Evolutionary conservation across 306 rosid species (phyloP), one percentile per base, ranked within the genome.

Genomic region (Leucaena leucocephala): DNA sequence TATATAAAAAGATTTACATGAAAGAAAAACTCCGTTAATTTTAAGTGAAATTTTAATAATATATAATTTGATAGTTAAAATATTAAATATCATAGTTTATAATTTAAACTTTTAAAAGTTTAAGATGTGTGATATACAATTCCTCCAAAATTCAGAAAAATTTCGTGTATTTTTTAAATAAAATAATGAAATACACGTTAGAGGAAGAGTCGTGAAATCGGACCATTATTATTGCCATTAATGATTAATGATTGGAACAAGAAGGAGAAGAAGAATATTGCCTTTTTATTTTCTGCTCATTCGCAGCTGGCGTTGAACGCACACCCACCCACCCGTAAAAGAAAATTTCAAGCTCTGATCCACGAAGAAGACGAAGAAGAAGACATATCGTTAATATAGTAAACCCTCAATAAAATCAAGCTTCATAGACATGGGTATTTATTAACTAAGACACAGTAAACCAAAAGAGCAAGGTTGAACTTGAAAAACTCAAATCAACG

Each of bases 381-480:
- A 27, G 27, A 27, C 27, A 27, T 27, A 27, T 27, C 1, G 0
- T 27, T 27, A 27, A 4, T 15, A 49, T 49, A 49, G n/a, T 13
- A 49, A 27, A 15, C 7, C 19, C 64, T 36, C 9, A 10, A 7
- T 10, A 22, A 59, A 38, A 68, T n/a, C n/a, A 68, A 43, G 72
- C 8, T 43, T 10, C 46, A 3, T 68, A 67, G 12, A 42, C 36
- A 68, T 42, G 21, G 35, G 21, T 19, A n/a, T 68, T 68, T n/a
- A 42, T 5, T 11, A 13, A 40, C 42, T 5, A 63, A 71, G 57
- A 54, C 46, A 5, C 62, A 19, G 62, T 43, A 72, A 62, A 52
- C 38, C 14, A 68, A 72, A 72, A 40, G 27, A 76, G 27, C 27
- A 35, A 38, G 44, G 61, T 59, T 79, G 80, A 64, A 72, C 71